These are phyloP conservation scores for Colletotrichum musicola DNA, from an alignment of 2,329 filamentous ascomycete genomes.

Conservation along the genomic window DNA sequence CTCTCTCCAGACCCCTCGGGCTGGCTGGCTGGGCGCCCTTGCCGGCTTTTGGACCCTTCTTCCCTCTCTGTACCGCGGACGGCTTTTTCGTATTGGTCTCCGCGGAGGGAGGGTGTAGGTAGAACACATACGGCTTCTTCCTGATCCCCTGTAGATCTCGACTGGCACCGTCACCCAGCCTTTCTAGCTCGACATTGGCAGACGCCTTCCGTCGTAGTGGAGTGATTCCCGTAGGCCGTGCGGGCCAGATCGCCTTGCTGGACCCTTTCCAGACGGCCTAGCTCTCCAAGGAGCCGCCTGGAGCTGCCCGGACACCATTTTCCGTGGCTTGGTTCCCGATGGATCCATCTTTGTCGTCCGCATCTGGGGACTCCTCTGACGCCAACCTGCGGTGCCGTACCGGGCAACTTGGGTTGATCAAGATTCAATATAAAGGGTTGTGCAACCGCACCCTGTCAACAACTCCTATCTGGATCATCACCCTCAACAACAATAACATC, in stretches of 20 bases:
- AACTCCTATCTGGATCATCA: constrained; percentile 5
- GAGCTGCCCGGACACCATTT: not conserved
- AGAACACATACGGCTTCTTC: not conserved
- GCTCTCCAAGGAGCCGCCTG: not conserved
- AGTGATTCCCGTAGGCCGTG: not conserved
- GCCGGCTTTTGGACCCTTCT: constrained; percentile 5
- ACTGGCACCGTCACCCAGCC: not conserved
- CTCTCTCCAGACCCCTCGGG: not conserved
- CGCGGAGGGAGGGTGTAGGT: not conserved
- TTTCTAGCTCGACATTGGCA: constrained; percentile 4
- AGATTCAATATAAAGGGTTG: constrained; percentile 24
- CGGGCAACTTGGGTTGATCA: not conserved
- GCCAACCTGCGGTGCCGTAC: not conserved
- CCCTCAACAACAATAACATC: constrained; percentile 1
- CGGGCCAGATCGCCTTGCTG: not conserved
- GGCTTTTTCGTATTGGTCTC: not conserved
- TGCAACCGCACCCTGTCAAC: not conserved
- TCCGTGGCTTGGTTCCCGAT: constrained; percentile 21
- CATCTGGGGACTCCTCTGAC: constrained; percentile 1
- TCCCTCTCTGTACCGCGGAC: not conserved
- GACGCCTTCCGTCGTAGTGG: constrained; percentile 6
- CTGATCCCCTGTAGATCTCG: constrained; percentile 17
- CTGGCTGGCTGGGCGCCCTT: not conserved
- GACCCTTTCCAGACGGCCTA: not conserved
- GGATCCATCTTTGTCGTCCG: constrained; percentile 9